These are phyloP conservation scores for Potentilla sterilis DNA, from an alignment of 306 rosid species.

Conservation along the genomic window DNA sequence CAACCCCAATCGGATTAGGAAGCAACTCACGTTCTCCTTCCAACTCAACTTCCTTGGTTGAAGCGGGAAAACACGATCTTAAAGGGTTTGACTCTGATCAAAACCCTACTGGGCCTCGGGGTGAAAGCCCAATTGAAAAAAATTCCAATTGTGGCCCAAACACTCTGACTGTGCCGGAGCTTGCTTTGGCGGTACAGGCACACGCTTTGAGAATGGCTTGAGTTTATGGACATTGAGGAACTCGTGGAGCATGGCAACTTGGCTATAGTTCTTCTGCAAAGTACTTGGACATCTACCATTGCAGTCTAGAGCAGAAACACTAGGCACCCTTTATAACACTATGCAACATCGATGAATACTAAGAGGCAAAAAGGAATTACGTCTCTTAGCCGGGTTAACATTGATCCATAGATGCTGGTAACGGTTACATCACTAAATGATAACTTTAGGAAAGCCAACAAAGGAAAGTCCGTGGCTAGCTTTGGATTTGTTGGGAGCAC, in stretches of 20 bases:
- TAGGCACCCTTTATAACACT: not conserved
- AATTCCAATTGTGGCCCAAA: no score
- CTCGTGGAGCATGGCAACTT: constrained; percentile 17
- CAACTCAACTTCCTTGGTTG: no score
- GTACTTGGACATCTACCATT: not conserved
- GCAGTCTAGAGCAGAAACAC: not conserved
- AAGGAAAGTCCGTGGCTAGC: not conserved
- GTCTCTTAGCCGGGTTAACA: no score
- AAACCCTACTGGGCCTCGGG: no score
- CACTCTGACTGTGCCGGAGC: not conserved
- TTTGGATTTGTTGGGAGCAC: not conserved
- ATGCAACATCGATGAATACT: constrained; percentile 2
- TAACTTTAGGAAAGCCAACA: constrained; percentile 2
- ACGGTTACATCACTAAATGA: not conserved
- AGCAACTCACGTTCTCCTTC: no score
- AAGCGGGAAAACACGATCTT: no score
- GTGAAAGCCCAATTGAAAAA: no score
- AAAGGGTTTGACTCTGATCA: no score
- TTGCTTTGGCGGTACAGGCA: not conserved
- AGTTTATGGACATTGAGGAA: constrained; percentile 16
- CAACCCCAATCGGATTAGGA: no score
- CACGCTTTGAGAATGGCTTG: not conserved
- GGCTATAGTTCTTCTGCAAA: not conserved
- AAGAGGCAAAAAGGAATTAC: not conserved
- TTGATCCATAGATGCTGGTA: not conserved